These are phyloP conservation scores for Oxyria digyna DNA, from an alignment of 148 eudicot species.

Conservation along the genomic window DNA sequence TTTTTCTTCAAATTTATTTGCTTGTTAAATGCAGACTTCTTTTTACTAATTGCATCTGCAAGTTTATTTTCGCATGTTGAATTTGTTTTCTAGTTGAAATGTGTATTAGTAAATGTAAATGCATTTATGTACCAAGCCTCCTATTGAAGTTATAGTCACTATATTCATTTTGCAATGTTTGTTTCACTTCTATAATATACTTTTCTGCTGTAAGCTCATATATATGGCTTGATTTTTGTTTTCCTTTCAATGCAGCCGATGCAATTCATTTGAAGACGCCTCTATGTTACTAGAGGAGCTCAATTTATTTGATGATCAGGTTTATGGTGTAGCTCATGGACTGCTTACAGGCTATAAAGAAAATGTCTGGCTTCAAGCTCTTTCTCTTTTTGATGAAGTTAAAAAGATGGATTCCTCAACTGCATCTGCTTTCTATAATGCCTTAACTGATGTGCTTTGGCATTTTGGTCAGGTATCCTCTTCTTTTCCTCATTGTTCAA, in stretches of 20 bases:
- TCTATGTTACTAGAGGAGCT: conserved; percentile 84
- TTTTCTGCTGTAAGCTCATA: too few species aligned
- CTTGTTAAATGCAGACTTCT: background rate
- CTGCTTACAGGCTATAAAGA: conserved; percentile 78
- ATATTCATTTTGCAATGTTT: background rate
- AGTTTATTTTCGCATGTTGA: too few species aligned
- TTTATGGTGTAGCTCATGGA: conserved; percentile 95
- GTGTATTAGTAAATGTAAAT: background rate
- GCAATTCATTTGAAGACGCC: conserved; percentile 89
- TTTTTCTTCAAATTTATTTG: background rate
- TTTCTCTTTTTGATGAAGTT: conserved; percentile 80
- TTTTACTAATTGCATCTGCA: background rate
- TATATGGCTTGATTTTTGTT: background rate
- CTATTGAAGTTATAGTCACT: background rate
- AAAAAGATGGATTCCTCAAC: conserved; percentile 85
- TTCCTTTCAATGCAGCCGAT: conserved; percentile 51
- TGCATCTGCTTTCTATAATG: conserved; percentile 94
- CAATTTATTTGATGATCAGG: conserved; percentile 81
- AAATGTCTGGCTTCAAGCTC: conserved; percentile 64
- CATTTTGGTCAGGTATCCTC: conserved; percentile 80
- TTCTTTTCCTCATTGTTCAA: background rate
- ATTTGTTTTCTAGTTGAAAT: background rate
- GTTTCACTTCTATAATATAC: too few species aligned
- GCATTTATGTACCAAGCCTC: background rate
- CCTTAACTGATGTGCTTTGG: conserved; percentile 95